phyloP scores from a whole-genome alignment of 2,329 filamentous ascomycete genomes.

The Rutstroemia sp. region DNA sequence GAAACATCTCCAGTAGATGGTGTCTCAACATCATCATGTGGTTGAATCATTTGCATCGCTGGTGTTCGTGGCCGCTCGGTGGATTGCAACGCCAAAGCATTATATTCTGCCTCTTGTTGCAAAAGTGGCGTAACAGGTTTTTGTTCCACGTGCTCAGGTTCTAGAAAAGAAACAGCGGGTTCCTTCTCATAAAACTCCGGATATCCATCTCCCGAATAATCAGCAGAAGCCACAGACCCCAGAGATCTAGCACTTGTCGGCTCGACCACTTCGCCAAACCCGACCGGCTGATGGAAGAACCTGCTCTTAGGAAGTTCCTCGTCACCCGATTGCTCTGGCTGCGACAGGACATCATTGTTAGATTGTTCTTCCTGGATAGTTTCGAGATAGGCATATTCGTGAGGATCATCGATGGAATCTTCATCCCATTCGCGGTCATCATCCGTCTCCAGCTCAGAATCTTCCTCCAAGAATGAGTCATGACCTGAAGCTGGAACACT shows the following conservation, averaged over 20 bases:
- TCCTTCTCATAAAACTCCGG: no score
- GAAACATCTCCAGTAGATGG: conserved; percentile 9
- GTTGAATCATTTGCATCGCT: not conserved
- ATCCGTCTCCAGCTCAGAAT: not conserved
- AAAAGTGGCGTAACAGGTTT: no score
- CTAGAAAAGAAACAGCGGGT: no score
- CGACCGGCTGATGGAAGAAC: not conserved
- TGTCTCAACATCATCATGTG: conserved; percentile 1
- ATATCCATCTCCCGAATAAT: no score
- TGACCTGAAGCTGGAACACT: not conserved
- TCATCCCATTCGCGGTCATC: not conserved
- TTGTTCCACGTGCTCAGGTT: not conserved
- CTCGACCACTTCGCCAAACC: not conserved
- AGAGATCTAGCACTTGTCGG: no score
- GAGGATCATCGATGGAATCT: not conserved
- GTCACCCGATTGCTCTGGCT: not conserved
- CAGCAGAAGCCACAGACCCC: no score
- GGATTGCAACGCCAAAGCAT: no score
- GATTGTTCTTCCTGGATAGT: conserved; percentile 5
- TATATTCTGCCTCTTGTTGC: no score
- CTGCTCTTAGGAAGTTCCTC: not conserved
- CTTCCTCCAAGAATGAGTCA: not conserved
- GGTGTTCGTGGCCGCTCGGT: not conserved
- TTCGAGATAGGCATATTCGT: not conserved
- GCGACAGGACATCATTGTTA: not conserved